Evolutionary conservation across 108 stramenopile species (phyloP).

Genomic region (Schizochytrium sp.): DNA sequence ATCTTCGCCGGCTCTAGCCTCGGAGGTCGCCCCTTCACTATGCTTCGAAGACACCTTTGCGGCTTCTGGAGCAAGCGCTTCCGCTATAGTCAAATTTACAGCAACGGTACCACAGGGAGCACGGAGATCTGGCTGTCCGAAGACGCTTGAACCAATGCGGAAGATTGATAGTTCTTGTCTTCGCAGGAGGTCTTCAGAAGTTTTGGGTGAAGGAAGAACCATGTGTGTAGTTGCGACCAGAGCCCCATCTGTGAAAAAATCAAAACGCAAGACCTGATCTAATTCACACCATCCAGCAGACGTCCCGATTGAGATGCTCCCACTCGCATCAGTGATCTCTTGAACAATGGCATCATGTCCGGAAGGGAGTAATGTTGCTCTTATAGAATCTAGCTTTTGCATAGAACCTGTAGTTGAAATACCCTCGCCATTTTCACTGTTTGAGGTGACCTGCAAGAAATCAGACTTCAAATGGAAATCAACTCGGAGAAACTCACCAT

Average conservation of each 20-base stretch:
- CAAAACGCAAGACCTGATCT: conserved; percentile 23
- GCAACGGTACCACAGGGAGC: neutral
- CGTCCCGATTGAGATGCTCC: neutral
- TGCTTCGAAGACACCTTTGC: neutral
- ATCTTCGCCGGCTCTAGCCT: neutral
- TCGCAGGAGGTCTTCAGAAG: conserved; percentile 10
- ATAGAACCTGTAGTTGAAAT: too few species aligned
- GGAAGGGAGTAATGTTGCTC: neutral
- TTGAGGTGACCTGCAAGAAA: too few species aligned
- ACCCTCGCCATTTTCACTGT: too few species aligned
- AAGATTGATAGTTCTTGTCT: neutral
- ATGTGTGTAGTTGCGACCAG: neutral
- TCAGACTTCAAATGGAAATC: too few species aligned
- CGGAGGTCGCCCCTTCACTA: too few species aligned
- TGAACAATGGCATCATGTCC: neutral
- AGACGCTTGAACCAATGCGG: neutral
- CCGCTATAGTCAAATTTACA: neutral
- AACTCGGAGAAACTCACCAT: too few species aligned
- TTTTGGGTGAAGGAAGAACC: neutral
- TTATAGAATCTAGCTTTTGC: too few species aligned
- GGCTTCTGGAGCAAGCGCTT: neutral
- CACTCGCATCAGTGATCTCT: neutral
- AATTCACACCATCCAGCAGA: neutral
- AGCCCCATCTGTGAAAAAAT: neutral
- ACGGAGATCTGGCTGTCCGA: neutral